phyloP scores from a whole-genome alignment of 768 basidiomycete genomes.

The Agaricus subrufescens region DNA sequence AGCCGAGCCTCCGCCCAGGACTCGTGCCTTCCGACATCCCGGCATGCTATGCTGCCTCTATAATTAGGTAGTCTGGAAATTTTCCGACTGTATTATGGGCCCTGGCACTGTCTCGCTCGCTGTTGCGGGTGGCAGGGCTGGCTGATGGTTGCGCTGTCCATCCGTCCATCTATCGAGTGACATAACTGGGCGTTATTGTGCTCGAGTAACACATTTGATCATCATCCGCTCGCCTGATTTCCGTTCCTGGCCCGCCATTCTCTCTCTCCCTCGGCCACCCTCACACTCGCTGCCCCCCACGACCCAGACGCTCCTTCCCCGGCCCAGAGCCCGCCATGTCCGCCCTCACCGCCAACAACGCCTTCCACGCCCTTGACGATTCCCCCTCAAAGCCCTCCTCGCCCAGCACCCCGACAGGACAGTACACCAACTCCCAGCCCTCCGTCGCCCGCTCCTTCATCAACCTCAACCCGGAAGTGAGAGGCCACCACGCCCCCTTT shows the following conservation, averaged over 20 bases:
- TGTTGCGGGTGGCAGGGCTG: not conserved
- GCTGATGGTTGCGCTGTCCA: not conserved
- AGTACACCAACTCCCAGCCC: conserved; percentile 29
- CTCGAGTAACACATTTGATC: not conserved
- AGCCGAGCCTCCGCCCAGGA: not conserved
- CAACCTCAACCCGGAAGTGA: conserved; percentile 29
- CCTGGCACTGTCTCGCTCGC: not conserved
- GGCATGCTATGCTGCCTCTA: not conserved
- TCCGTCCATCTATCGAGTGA: no score
- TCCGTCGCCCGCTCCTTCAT: conserved; percentile 34
- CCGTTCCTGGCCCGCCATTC: conserved; percentile 1
- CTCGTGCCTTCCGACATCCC: not conserved
- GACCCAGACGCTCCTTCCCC: not conserved
- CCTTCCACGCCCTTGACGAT: conserved; percentile 29
- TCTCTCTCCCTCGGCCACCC: conserved; percentile 1
- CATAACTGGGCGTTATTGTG: not conserved
- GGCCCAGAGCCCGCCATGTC: conserved; percentile 17
- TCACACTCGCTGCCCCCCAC: conserved; percentile 1
- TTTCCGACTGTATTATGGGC: no score
- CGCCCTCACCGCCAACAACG: conserved; percentile 25
- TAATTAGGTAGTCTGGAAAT: not conserved
- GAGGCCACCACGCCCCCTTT: conserved; percentile 38
- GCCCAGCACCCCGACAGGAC: conserved; percentile 37
- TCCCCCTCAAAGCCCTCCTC: conserved; percentile 38
- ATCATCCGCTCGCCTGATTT: no score